Evolutionary conservation across 2,329 filamentous ascomycete genomes (phyloP).

Genomic region (Reticulascus tulasneorum): DNA sequence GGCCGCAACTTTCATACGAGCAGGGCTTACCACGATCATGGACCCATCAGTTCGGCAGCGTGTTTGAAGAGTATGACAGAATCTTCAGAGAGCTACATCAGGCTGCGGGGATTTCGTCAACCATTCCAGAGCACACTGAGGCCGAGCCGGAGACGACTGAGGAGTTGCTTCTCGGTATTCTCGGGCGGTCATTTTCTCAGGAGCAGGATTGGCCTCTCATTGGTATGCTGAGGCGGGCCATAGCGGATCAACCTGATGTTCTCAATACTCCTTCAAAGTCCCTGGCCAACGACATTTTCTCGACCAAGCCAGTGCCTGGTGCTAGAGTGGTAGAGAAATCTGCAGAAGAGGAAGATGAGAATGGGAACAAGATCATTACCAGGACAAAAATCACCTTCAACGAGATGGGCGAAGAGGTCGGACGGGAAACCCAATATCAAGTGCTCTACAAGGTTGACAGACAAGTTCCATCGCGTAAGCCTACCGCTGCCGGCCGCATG

Average conservation of each 20-base stretch:
- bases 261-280: conserved; percentile 4
- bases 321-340: conserved; percentile 12
- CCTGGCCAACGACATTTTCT: conserved; percentile 4
- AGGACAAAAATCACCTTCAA: conserved; percentile 13
- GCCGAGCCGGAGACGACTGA: conserved; percentile 8
- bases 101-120: background rate
- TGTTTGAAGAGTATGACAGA: conserved; percentile 10
- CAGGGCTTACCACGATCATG: too few species aligned
- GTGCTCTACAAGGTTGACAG: too few species aligned
- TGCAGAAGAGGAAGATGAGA: conserved; percentile 10
- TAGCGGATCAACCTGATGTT: too few species aligned
- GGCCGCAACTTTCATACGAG: too few species aligned
- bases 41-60: too few species aligned
- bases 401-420: conserved; percentile 13
- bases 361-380: conserved; percentile 11
- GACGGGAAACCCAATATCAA: conserved; percentile 10
- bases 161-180: conserved; percentile 9
- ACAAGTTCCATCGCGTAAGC: too few species aligned
- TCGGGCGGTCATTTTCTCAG: conserved; percentile 5
- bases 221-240: too few species aligned
- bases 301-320: conserved; percentile 6
- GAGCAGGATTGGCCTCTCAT: too few species aligned
- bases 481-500: too few species aligned
- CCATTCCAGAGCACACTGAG: background rate
- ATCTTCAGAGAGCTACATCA: conserved; percentile 8